These are phyloP conservation scores for Podospora anserina DNA, from an alignment of 495 filamentous ascomycete genomes.

Conservation along the genomic window DNA sequence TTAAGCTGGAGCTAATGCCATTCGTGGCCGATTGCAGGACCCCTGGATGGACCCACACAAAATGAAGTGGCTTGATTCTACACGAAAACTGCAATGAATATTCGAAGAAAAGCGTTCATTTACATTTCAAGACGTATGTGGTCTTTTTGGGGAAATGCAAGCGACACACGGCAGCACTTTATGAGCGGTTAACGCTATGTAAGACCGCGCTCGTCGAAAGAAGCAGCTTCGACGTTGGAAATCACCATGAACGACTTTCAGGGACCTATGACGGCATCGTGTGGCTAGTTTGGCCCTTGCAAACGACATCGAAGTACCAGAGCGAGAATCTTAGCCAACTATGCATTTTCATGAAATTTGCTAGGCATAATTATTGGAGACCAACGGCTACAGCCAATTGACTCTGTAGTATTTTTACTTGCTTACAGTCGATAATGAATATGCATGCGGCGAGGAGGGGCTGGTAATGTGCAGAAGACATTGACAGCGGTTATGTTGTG, in stretches of 20 bases:
- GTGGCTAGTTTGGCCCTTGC: background rate
- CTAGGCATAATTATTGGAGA: too few relatives aligned
- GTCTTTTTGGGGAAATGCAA: background rate
- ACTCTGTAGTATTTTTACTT: background rate
- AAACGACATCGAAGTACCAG: background rate
- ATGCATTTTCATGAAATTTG: background rate
- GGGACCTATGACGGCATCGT: background rate
- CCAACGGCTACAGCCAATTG: too few relatives aligned
- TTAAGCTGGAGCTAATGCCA: conserved; percentile 5
- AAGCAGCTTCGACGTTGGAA: background rate
- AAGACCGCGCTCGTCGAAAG: background rate
- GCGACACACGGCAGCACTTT: background rate
- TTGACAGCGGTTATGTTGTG: conserved; percentile 11
- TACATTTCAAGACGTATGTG: background rate
- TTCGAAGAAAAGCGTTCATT: background rate
- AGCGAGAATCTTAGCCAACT: background rate
- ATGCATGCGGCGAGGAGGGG: background rate
- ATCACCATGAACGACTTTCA: background rate
- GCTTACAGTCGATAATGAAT: background rate
- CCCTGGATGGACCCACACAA: conserved; percentile 1
- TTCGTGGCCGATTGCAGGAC: conserved; percentile 9
- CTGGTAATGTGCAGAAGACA: background rate
- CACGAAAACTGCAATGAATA: background rate
- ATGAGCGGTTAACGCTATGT: too few relatives aligned
- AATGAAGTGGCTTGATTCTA: background rate